Percentiles rank a stretch among this genome's conserved stretches.
Evolutionary conservation across 2,329 filamentous ascomycete species (phyloP).

Genomic region (Chrysoporthe cubensis): DNA sequence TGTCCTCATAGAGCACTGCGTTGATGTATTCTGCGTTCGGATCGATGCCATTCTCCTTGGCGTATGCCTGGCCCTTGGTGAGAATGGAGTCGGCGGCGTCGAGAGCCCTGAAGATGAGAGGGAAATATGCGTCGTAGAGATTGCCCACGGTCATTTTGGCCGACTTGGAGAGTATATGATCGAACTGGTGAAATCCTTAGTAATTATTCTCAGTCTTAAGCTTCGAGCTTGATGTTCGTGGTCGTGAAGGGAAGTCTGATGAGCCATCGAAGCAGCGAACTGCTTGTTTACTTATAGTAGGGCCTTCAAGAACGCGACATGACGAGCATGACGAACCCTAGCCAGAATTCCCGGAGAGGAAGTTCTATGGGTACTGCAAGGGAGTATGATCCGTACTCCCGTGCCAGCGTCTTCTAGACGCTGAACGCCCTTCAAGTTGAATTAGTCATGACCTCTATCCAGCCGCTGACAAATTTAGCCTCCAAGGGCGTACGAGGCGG

Average conservation of each 20-base stretch:
- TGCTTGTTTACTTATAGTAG: background rate
- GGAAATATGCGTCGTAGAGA: conserved; percentile 38
- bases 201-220: background rate
- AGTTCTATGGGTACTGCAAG: no score
- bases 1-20: conserved; percentile 39
- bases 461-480: background rate
- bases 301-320: no score
- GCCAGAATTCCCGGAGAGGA: background rate
- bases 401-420: background rate
- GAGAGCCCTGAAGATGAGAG: conserved; percentile 34
- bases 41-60: conserved; percentile 35
- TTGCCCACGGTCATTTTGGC: conserved; percentile 36
- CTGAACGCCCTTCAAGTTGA: no score
- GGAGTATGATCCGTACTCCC: no score
- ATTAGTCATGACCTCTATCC: no score
- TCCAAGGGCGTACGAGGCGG: background rate
- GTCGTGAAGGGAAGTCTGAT: background rate
- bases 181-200: background rate
- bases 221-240: background rate
- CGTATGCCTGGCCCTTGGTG: conserved; percentile 36
- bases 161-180: background rate
- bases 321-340: background rate
- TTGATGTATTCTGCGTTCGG: conserved; percentile 32
- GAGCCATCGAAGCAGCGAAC: background rate
- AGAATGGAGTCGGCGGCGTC: conserved; percentile 37